Conservation (phyloP, 805 yeast genomes). For the Kluyveromyces starmeri region DNA sequence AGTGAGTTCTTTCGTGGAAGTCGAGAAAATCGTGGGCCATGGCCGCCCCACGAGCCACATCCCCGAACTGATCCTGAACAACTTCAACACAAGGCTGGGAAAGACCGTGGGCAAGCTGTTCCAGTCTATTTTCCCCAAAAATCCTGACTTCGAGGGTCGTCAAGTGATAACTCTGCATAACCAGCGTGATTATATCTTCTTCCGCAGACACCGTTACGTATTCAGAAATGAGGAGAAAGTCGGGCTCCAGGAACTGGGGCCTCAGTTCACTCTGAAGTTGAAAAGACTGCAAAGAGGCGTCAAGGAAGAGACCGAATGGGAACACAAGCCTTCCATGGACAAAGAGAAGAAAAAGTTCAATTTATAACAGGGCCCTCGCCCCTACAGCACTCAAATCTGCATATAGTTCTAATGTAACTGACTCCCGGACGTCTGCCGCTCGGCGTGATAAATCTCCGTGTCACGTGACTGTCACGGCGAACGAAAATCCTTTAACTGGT, state of each 20-base stretch:
- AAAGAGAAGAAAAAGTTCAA: slow-evolving; percentile 90
- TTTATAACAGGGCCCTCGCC: slow-evolving; percentile 39
- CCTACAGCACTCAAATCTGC: too few species aligned
- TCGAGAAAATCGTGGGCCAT: slow-evolving; percentile 73
- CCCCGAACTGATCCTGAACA: slow-evolving; percentile 87
- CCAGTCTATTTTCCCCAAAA: slow-evolving; percentile 85
- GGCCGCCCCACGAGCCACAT: slow-evolving; percentile 85
- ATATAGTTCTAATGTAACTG: too few species aligned
- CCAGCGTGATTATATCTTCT: slow-evolving; percentile 91
- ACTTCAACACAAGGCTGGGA: slow-evolving; percentile 88
- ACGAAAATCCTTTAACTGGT: too few species aligned
- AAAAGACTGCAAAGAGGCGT: slow-evolving; percentile 88
- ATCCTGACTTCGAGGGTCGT: slow-evolving; percentile 90
- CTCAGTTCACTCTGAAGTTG: slow-evolving; percentile 85
- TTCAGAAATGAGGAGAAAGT: slow-evolving; percentile 86
- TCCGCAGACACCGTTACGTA: slow-evolving; percentile 88
- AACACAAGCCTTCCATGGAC: slow-evolving; percentile 93
- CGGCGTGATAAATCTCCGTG: too few species aligned
- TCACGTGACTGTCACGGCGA: too few species aligned
- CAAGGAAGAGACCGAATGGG: slow-evolving; percentile 92
- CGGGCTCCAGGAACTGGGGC: slow-evolving; percentile 93
- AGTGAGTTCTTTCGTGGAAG: slow-evolving; percentile 64
- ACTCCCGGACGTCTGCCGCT: too few species aligned
- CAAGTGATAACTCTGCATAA: slow-evolving; percentile 94
- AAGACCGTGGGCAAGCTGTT: slow-evolving; percentile 87